Conservation (phyloP, 495 filamentous ascomycete species). For the Podospora pseudocomata region DNA sequence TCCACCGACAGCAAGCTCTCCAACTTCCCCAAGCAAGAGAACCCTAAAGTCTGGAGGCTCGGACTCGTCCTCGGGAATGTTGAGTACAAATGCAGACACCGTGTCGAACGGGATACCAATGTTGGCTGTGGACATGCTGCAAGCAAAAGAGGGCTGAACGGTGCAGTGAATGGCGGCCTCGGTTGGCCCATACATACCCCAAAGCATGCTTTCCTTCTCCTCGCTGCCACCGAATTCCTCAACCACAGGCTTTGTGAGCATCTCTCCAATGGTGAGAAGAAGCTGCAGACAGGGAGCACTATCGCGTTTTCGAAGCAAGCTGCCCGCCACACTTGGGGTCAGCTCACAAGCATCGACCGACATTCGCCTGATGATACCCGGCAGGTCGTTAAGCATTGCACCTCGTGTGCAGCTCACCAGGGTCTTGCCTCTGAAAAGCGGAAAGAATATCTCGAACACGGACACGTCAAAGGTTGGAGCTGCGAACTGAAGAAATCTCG, state of each 20-base stretch:
- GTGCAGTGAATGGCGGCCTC: slow-evolving; percentile 75
- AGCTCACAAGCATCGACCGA: slow-evolving; percentile 76
- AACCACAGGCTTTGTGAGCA: slow-evolving; percentile 69
- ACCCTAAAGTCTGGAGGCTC: slow-evolving; percentile 38
- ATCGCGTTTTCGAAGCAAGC: slow-evolving; percentile 57
- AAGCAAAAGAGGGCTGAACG: slow-evolving; percentile 35
- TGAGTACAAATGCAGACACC: slow-evolving; percentile 69
- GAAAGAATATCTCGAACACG: slow-evolving; percentile 86
- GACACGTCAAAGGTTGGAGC: slow-evolving; percentile 86
- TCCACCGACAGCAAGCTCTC: slow-evolving; percentile 82
- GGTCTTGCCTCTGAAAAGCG: slow-evolving; percentile 64
- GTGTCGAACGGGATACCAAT: slow-evolving; percentile 73
- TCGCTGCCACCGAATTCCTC: slow-evolving; percentile 63
- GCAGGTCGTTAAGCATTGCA: slow-evolving; percentile 66
- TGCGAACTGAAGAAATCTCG: slow-evolving; percentile 80
- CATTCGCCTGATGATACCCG: slow-evolving; percentile 57
- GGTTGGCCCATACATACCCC: slow-evolving; percentile 86
- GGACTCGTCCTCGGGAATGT: slow-evolving; percentile 27
- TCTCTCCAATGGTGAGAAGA: slow-evolving; percentile 81
- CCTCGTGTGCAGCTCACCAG: slow-evolving; percentile 63
- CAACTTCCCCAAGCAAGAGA: slow-evolving; percentile 62
- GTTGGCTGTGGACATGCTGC: slow-evolving; percentile 52
- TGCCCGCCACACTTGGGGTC: slow-evolving; percentile 75
- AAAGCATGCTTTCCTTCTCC: slow-evolving; percentile 52
- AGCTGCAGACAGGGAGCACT: slow-evolving; percentile 59